Conservation (phyloP, 352 stramenopile genomes). For the Pythium rishiriense region DNA sequence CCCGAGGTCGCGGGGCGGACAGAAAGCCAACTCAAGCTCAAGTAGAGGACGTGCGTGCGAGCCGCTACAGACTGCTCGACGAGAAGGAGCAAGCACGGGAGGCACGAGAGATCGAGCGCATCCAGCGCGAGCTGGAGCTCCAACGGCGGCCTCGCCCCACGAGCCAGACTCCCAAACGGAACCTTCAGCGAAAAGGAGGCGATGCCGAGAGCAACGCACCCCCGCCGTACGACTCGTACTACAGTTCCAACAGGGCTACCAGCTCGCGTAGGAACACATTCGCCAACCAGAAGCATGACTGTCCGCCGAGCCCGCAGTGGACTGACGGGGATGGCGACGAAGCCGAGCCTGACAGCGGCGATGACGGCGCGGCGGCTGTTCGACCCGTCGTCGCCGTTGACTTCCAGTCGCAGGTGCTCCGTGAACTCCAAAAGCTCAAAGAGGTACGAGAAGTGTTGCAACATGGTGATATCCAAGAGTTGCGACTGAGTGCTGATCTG, state of each 20-base stretch:
- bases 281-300: background rate
- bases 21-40: too few relatives aligned
- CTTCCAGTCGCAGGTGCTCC: constrained; percentile 50
- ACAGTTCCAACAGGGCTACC: background rate
- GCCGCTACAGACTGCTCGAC: constrained; percentile 47
- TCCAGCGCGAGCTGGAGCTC: constrained; percentile 42
- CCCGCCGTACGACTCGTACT: constrained; percentile 8
- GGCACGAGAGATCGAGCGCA: constrained; percentile 41
- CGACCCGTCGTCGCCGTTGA: background rate
- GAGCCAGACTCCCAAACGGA: background rate
- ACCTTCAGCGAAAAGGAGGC: background rate
- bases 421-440: constrained; percentile 55
- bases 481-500: background rate
- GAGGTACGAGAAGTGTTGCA: constrained; percentile 30
- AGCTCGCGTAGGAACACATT: background rate
- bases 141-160: constrained; percentile 26
- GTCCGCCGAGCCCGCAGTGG: constrained; percentile 13
- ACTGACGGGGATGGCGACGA: constrained; percentile 9
- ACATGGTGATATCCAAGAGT: background rate
- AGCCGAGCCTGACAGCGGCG: background rate
- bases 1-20: background rate
- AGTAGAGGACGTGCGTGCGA: constrained; percentile 20
- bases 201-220: background rate
- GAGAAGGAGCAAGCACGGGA: constrained; percentile 39
- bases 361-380: background rate